Evolutionary conservation across 768 basidiomycete genomes (phyloP).

Genomic region (Amylocystis lapponica): DNA sequence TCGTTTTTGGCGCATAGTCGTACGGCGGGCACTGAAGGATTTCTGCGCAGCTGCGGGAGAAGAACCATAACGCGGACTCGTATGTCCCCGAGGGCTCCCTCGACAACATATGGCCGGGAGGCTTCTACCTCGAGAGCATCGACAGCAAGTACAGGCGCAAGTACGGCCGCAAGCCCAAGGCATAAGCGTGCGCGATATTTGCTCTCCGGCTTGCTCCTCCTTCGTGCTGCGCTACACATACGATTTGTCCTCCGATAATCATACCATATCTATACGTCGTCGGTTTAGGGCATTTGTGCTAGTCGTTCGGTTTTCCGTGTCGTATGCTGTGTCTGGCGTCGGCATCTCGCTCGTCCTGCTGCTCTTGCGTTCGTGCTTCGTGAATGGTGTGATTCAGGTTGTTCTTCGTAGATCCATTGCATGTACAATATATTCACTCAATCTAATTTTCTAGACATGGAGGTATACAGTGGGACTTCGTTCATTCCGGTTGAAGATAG

Average conservation of each 20-base stretch:
- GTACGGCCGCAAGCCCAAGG: conserved; percentile 51
- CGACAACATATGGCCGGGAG: conserved; percentile 91
- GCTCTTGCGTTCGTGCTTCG: too few species aligned
- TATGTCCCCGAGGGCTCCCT: conserved; percentile 83
- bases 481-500: too few species aligned
- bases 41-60: conserved; percentile 74
- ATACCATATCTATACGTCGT: too few species aligned
- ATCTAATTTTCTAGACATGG: too few species aligned
- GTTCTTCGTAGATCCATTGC: neutral
- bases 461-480: too few species aligned
- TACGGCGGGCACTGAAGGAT: conserved; percentile 2
- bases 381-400: too few species aligned
- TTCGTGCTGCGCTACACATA: too few species aligned
- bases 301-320: neutral
- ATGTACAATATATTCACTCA: too few species aligned
- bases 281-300: neutral
- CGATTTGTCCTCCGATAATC: neutral
- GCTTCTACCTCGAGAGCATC: conserved; percentile 88
- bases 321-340: too few species aligned
- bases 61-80: conserved; percentile 87
- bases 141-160: conserved; percentile 90
- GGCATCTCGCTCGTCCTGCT: too few species aligned
- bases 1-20: conserved; percentile 9
- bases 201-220: neutral
- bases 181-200: conserved; percentile 3